Percentiles rank a stretch among this genome's conserved stretches.
Conservation (phyloP, 306 rosid species). For the Inga leiocalycina region DNA sequence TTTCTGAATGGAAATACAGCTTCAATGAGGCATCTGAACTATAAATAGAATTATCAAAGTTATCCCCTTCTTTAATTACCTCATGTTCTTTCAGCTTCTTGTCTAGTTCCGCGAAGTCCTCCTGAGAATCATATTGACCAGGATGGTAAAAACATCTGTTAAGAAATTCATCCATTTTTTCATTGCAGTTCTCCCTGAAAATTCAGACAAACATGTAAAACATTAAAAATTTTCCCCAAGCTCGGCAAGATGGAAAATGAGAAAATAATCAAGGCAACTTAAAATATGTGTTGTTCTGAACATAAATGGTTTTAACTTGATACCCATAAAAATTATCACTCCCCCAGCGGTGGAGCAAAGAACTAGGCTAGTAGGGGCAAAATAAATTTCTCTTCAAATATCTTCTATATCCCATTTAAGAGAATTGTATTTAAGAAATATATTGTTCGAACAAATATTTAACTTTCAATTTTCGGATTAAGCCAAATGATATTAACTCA, state of each 20-base stretch:
- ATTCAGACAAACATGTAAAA: constrained; percentile 33
- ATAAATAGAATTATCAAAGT: neutral
- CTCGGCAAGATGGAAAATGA: neutral
- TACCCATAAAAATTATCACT: neutral
- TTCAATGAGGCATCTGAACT: constrained; percentile 7
- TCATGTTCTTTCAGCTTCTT: constrained; percentile 84
- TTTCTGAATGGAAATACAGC: constrained; percentile 13
- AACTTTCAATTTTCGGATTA: neutral
- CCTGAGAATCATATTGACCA: constrained; percentile 89
- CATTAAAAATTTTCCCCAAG: constrained; percentile 22
- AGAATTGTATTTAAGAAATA: neutral
- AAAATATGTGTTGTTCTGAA: constrained; percentile 6
- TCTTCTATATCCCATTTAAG: neutral
- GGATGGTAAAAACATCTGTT: constrained; percentile 89
- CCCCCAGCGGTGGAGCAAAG: neutral
- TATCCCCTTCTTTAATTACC: constrained; percentile 49
- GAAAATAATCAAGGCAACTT: neutral
- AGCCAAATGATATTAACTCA: neutral
- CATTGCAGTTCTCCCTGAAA: constrained; percentile 81
- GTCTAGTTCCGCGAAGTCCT: constrained; percentile 71
- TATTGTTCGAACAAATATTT: neutral
- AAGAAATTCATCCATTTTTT: constrained; percentile 86
- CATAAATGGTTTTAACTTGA: constrained; percentile 5
- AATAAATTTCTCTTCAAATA: neutral
- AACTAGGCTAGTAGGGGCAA: neutral